Conservation (phyloP, 148 eudicot species). For the Simmondsia chinensis region DNA sequence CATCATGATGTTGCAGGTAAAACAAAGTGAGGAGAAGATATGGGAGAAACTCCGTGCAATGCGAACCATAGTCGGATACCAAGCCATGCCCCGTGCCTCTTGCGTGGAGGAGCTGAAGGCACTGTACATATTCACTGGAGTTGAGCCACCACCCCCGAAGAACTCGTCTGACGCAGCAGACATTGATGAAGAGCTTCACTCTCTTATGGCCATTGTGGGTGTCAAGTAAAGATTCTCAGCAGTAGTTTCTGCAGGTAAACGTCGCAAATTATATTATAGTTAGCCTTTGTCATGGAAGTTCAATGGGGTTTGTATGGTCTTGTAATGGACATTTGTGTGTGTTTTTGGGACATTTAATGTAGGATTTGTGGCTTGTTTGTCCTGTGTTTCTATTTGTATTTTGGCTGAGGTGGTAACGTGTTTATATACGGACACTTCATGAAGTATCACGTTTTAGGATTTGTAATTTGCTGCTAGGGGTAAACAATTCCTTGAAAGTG, state of each 20-base stretch:
- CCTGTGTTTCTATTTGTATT: too few relatives aligned
- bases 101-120: constrained; percentile 58
- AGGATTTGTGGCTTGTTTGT: too few relatives aligned
- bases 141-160: constrained; percentile 47
- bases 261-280: too few relatives aligned
- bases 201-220: constrained; percentile 70
- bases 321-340: too few relatives aligned
- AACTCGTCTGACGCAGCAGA: constrained; percentile 27
- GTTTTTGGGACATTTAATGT: too few relatives aligned
- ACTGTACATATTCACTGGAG: constrained; percentile 67
- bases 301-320: too few relatives aligned
- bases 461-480: too few relatives aligned
- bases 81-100: constrained; percentile 19
- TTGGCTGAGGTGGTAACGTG: too few relatives aligned
- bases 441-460: too few relatives aligned
- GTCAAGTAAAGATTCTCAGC: constrained; percentile 30
- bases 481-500: too few relatives aligned
- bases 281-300: too few relatives aligned
- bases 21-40: constrained; percentile 25
- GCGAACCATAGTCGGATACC: constrained; percentile 58
- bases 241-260: constrained; percentile 6
- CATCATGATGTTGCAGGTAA: constrained; percentile 20
- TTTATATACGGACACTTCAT: too few relatives aligned
- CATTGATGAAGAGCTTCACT: constrained; percentile 35
- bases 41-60: constrained; percentile 56